Base-by-base conservation (phyloP, 495 filamentous ascomycete species). In the Podospora pseudopauciseta region DNA sequence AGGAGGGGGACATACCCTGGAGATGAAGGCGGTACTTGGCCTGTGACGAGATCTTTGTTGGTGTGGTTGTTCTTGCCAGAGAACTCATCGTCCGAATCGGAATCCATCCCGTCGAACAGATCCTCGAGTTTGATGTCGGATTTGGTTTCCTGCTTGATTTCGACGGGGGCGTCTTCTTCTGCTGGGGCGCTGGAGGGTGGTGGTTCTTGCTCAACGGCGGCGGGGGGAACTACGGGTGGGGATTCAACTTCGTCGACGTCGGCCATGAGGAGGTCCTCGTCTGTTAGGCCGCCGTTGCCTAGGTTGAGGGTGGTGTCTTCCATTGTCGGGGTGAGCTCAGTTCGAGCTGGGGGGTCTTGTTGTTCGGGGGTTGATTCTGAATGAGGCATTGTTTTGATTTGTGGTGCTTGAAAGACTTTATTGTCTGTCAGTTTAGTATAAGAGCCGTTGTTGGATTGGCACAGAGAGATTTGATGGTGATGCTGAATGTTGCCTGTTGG, bases 71-170 rank as follows among this genome's bases (percentile, higher is more conserved):
- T 70, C 67, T 86, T 89, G 55, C 83, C 84, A 5, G 88, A 85
- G 68, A 91, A 94, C 66, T 95, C 92, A 4, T 90, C 87, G 68
- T 95, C 86, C 66, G 93, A 90, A 18, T 89, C 87, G 66, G 91
- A 90, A 60, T 92, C 90, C 34, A 89, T 86, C 65, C 90, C 90
- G 44, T 88, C 87, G 71, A 96, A 95, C 44, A 96, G 76, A 49
- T 94, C 90, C 62, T 96, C 93, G 20, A 97, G 77, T 57, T 91
- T 92, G 20, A 91, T 82, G n/a, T 86, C 79, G 54, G 65, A 16
- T n/a, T 73, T 74, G 55, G 79, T 69, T 44, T 71, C 68, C 64
- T 72, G 68, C 64, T 75, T 67, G 23, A 68, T 55, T 54, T 76
- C 56, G 49, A 68, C 59, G 34, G 19, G 15, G 28, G 60, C 56